phyloP scores from a whole-genome alignment of 208 protist species.

The Acanthamoeba lenticulata region DNA sequence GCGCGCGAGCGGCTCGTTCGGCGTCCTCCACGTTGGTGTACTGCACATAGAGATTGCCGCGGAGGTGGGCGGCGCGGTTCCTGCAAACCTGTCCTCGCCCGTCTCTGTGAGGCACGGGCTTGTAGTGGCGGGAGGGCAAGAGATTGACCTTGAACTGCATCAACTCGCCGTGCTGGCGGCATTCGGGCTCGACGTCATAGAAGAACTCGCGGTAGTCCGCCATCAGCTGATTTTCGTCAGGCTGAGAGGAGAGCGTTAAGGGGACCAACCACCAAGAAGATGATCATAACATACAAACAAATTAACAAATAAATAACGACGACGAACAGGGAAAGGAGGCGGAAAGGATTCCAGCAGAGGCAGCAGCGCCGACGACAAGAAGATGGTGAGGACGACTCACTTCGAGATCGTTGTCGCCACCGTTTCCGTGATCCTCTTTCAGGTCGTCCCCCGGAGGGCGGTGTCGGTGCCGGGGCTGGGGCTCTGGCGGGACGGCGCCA shows the following conservation, averaged over 20 bases:
- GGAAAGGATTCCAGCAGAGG: conserved; percentile 53
- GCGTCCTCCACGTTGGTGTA: background rate
- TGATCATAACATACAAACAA: background rate
- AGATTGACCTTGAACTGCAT: conserved; percentile 36
- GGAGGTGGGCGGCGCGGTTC: conserved; percentile 43
- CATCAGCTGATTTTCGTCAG: conserved; percentile 44
- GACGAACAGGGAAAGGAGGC: background rate
- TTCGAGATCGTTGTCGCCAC: conserved; percentile 47
- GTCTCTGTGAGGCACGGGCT: background rate
- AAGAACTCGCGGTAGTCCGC: conserved; percentile 44
- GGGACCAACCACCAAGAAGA: background rate
- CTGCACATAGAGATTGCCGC: conserved; percentile 65
- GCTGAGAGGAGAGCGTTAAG: conserved; percentile 5
- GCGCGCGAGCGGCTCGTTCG: background rate
- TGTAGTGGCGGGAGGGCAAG: background rate
- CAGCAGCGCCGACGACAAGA: background rate
- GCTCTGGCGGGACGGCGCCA: background rate
- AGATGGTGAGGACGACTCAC: too few species aligned
- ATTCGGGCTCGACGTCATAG: conserved; percentile 52
- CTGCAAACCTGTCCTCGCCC: conserved; percentile 11
- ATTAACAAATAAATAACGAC: background rate
- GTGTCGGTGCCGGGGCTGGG: background rate
- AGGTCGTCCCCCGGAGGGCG: too few species aligned
- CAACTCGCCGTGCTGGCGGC: background rate
- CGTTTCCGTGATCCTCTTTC: too few species aligned